Evolutionary conservation across 805 yeast genomes (phyloP).

Genomic region (Naumovozyma dairenensis): DNA sequence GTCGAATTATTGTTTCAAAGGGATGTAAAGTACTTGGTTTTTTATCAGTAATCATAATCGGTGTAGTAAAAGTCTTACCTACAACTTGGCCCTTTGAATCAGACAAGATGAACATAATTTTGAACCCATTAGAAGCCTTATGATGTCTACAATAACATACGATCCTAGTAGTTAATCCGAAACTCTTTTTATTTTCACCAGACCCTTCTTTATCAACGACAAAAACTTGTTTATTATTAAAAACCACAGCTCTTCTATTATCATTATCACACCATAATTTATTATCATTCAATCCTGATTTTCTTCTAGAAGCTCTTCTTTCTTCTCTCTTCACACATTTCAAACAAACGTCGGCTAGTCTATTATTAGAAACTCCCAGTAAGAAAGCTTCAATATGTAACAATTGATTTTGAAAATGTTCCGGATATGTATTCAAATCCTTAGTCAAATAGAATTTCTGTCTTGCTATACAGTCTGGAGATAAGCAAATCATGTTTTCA

Average conservation of each 20-base stretch:
- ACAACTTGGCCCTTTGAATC: slow-evolving; percentile 52
- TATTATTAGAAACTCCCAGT: slow-evolving; percentile 43
- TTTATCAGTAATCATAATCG: slow-evolving; percentile 89
- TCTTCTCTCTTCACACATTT: slow-evolving; percentile 89
- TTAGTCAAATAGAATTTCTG: slow-evolving; percentile 65
- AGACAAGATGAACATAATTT: slow-evolving; percentile 55
- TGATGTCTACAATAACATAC: slow-evolving; percentile 97
- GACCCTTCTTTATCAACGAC: slow-evolving; percentile 28
- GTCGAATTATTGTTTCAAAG: slow-evolving; percentile 7
- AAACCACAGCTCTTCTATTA: slow-evolving; percentile 74
- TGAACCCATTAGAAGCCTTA: slow-evolving; percentile 77
- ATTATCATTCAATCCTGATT: slow-evolving; percentile 66
- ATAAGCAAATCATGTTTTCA: slow-evolving; percentile 65
- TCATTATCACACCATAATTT: slow-evolving; percentile 67
- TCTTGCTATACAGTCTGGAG: slow-evolving; percentile 80
- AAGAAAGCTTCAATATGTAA: slow-evolving; percentile 72
- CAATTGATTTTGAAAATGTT: slow-evolving; percentile 42
- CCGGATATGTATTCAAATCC: slow-evolving; percentile 32
- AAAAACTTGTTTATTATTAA: slow-evolving; percentile 83
- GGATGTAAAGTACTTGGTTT: slow-evolving; percentile 41
- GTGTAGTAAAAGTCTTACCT: slow-evolving; percentile 60
- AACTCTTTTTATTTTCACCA: slow-evolving; percentile 15
- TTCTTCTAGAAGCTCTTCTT: slow-evolving; percentile 87
- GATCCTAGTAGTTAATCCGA: slow-evolving; percentile 59
- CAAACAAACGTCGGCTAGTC: slow-evolving; percentile 68